Percentiles rank a stretch among this genome's conserved stretches.
These are phyloP conservation scores for Venturia asperata DNA, from an alignment of 2,329 filamentous ascomycete species.

Conservation along the genomic window DNA sequence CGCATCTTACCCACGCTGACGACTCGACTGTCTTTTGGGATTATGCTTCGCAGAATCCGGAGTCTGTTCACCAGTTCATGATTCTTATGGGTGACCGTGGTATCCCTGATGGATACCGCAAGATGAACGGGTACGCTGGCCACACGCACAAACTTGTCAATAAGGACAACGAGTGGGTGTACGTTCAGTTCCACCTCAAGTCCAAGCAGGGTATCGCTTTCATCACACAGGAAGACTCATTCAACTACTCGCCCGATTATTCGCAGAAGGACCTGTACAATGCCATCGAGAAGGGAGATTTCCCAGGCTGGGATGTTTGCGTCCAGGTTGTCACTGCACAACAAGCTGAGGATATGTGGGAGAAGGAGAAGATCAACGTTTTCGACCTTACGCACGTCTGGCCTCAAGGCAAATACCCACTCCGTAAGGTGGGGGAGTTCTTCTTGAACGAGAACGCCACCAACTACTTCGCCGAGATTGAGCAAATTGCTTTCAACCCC, in stretches of 20 bases:
- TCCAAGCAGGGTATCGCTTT: slow-evolving; percentile 46
- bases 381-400: slow-evolving; percentile 50
- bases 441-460: slow-evolving; percentile 48
- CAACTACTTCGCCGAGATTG: slow-evolving; percentile 60
- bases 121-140: slow-evolving; percentile 49
- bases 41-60: slow-evolving; percentile 48
- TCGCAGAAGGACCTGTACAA: slow-evolving; percentile 47
- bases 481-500: slow-evolving; percentile 63
- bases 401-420: slow-evolving; percentile 47
- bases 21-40: slow-evolving; percentile 63
- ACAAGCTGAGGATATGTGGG: slow-evolving; percentile 45
- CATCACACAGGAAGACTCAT: slow-evolving; percentile 46
- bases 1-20: slow-evolving; percentile 59
- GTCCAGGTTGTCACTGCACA: slow-evolving; percentile 48
- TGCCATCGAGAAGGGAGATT: slow-evolving; percentile 48
- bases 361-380: slow-evolving; percentile 48
- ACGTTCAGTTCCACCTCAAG: slow-evolving; percentile 48
- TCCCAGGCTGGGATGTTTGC: slow-evolving; percentile 45
- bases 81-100: slow-evolving; percentile 49
- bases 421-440: slow-evolving; percentile 48
- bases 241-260: slow-evolving; percentile 46
- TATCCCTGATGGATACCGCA: slow-evolving; percentile 48
- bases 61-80: slow-evolving; percentile 49
- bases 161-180: slow-evolving; percentile 48
- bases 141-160: slow-evolving; percentile 50